Conservation (phyloP, 2,329 filamentous ascomycete genomes). For the Arachnomyces sp. region DNA sequence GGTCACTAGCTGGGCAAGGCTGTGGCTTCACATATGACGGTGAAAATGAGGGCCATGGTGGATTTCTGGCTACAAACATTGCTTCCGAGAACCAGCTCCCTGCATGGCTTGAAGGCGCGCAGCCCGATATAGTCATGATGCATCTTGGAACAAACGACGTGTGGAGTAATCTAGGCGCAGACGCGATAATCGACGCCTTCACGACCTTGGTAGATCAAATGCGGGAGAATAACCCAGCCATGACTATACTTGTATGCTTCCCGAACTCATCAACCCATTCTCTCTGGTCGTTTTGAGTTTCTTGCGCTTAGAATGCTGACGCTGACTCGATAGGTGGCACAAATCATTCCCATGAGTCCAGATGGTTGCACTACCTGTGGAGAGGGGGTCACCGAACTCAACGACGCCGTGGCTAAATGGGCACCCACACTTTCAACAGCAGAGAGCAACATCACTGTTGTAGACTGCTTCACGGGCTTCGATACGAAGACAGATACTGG, state of each 20-base stretch:
- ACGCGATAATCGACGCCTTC: constrained; percentile 31
- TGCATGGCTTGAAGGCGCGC: constrained; percentile 30
- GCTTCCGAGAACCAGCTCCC: constrained; percentile 31
- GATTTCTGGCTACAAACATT: constrained; percentile 33
- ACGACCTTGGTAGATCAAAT: constrained; percentile 34
- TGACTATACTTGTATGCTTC: constrained; percentile 31
- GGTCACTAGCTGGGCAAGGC: constrained; percentile 23
- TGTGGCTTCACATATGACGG: constrained; percentile 34
- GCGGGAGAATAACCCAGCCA: constrained; percentile 31
- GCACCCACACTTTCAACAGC: constrained; percentile 12
- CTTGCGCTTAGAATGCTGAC: not conserved
- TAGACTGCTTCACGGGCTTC: constrained; percentile 7
- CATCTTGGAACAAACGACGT: constrained; percentile 40
- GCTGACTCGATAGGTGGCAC: constrained; percentile 15
- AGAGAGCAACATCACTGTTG: constrained; percentile 10
- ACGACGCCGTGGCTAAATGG: constrained; percentile 35
- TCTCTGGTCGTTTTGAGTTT: no score
- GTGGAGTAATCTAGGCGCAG: constrained; percentile 25
- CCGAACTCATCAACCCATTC: not conserved
- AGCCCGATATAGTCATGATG: constrained; percentile 40
- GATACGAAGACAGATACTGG: not conserved
- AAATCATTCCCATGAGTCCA: constrained; percentile 28
- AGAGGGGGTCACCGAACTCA: constrained; percentile 20
- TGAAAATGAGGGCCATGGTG: constrained; percentile 39
- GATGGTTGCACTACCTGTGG: constrained; percentile 20